phyloP scores from a whole-genome alignment of 2,329 filamentous ascomycete genomes.

The Nothomitra cinnamomea region DNA sequence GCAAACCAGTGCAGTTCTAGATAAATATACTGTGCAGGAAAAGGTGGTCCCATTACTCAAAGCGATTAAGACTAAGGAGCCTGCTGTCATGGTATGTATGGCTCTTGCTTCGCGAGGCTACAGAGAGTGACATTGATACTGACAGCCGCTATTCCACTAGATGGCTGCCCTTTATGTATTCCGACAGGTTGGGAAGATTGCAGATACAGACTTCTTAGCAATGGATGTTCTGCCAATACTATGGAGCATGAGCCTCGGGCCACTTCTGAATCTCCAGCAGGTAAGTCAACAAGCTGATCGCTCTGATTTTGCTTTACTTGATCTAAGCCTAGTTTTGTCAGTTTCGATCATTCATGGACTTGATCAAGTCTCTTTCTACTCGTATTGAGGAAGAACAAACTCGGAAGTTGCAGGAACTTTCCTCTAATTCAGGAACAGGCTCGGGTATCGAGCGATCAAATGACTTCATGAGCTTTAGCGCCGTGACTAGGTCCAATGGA shows the following conservation, averaged over 20 bases:
- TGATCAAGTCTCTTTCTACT: slow-evolving; percentile 65
- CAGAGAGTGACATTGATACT: not conserved
- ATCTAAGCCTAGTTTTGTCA: slow-evolving; percentile 18
- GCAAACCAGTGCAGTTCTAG: slow-evolving; percentile 60
- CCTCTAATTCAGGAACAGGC: slow-evolving; percentile 37
- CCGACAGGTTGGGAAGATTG: slow-evolving; percentile 61
- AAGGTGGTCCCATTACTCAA: slow-evolving; percentile 85
- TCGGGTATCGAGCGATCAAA: slow-evolving; percentile 35
- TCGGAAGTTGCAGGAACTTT: slow-evolving; percentile 73
- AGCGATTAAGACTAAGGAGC: slow-evolving; percentile 93
- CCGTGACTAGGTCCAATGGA: slow-evolving; percentile 30
- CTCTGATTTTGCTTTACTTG: not conserved
- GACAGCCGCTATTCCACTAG: slow-evolving; percentile 12
- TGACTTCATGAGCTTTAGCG: slow-evolving; percentile 56
- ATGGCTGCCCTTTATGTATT: slow-evolving; percentile 79
- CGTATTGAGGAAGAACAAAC: slow-evolving; percentile 80
- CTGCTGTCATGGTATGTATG: slow-evolving; percentile 63
- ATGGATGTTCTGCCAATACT: slow-evolving; percentile 79
- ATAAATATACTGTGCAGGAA: slow-evolving; percentile 97
- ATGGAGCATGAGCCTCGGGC: slow-evolving; percentile 84
- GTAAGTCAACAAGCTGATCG: not conserved
- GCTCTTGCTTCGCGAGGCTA: not conserved
- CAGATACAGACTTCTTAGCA: slow-evolving; percentile 80
- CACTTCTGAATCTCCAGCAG: slow-evolving; percentile 65
- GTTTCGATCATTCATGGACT: slow-evolving; percentile 77